Conservation (phyloP, 2,329 filamentous ascomycete species). For the Epicoccum nigrum region DNA sequence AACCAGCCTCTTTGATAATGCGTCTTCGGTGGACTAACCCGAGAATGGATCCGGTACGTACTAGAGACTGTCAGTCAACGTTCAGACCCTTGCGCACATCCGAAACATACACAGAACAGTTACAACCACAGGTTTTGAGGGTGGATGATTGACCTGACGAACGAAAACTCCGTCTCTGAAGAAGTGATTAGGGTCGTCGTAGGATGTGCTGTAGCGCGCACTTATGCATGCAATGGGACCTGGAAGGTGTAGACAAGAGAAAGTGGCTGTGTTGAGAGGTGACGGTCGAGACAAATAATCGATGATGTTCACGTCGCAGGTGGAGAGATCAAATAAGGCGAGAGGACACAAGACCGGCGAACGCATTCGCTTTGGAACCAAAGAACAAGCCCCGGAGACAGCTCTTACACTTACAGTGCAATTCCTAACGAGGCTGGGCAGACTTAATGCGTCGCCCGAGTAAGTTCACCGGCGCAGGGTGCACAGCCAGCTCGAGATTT, state of each 20-base stretch:
- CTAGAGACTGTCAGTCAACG: conserved; percentile 32
- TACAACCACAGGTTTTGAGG: conserved; percentile 8
- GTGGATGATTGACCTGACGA: no score
- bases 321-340: conserved; percentile 21
- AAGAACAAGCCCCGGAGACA: conserved; percentile 19
- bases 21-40: conserved; percentile 2
- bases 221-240: neutral
- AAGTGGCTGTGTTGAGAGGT: conserved; percentile 8
- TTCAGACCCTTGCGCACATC: conserved; percentile 28
- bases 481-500: conserved; percentile 15
- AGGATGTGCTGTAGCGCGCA: neutral
- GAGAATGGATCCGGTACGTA: conserved; percentile 13
- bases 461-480: conserved; percentile 12
- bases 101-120: conserved; percentile 31
- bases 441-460: conserved; percentile 17
- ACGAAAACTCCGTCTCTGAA: neutral
- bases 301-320: conserved; percentile 19
- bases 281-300: conserved; percentile 35
- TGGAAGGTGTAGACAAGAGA: conserved; percentile 1
- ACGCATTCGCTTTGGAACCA: conserved; percentile 19
- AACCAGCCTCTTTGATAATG: neutral
- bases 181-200: conserved; percentile 7
- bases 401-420: conserved; percentile 32
- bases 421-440: conserved; percentile 27
- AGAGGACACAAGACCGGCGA: conserved; percentile 22